phyloP scores from a whole-genome alignment of 2,329 filamentous ascomycete species.

The Penicillium psychrosexuale region DNA sequence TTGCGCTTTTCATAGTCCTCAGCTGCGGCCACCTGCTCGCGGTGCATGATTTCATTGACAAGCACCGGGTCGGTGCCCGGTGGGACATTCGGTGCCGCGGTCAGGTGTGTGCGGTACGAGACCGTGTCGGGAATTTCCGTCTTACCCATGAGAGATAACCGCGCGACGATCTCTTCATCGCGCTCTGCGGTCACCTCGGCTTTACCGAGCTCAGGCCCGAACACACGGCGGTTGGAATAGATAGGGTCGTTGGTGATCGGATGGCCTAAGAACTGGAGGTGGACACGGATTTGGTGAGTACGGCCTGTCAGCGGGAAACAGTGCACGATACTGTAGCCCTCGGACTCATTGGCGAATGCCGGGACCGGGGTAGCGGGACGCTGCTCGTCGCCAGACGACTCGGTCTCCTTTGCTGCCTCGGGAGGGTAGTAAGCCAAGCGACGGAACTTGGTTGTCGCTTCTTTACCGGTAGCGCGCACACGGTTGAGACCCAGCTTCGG shows the following conservation, averaged over 20 bases:
- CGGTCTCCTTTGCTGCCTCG: slow-evolving; percentile 23
- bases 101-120: slow-evolving; percentile 66
- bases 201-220: slow-evolving; percentile 73
- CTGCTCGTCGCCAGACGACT: slow-evolving; percentile 17
- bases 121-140: slow-evolving; percentile 86
- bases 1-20: slow-evolving; percentile 85
- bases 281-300: slow-evolving; percentile 92
- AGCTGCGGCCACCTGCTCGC: slow-evolving; percentile 73
- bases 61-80: slow-evolving; percentile 37
- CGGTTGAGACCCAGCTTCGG: slow-evolving; percentile 92
- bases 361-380: slow-evolving; percentile 34
- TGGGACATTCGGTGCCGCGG: slow-evolving; percentile 37
- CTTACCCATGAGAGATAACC: slow-evolving; percentile 87
- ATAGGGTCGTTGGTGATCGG: slow-evolving; percentile 98
- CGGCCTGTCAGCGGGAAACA: slow-evolving; percentile 90
- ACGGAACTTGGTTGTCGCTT: slow-evolving; percentile 86
- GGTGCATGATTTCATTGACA: slow-evolving; percentile 42
- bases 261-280: slow-evolving; percentile 89
- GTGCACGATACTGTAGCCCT: slow-evolving; percentile 90
- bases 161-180: slow-evolving; percentile 85
- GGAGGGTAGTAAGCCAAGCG: slow-evolving; percentile 83
- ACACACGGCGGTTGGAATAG: slow-evolving; percentile 91
- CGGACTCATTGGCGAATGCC: slow-evolving; percentile 44
- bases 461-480: slow-evolving; percentile 89
- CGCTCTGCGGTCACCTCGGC: slow-evolving; percentile 65